These are phyloP conservation scores for Meyerozyma smithsonii DNA, from an alignment of 1,139 yeast genomes.

Conservation along the genomic window DNA sequence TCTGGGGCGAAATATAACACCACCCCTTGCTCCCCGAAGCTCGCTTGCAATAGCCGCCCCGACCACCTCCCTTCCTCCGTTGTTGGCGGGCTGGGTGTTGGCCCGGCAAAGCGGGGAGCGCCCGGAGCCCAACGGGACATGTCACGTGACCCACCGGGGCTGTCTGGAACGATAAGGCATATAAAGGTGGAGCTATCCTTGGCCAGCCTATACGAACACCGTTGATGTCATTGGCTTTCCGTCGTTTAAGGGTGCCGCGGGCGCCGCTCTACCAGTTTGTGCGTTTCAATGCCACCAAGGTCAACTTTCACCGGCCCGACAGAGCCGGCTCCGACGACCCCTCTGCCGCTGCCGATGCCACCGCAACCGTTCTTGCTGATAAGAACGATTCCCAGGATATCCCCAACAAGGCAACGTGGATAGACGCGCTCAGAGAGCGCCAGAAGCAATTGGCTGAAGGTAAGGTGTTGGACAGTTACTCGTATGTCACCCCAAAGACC, in stretches of 20 bases:
- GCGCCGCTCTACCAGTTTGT: neutral
- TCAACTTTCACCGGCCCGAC: constrained; percentile 33
- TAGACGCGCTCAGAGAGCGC: constrained; percentile 74
- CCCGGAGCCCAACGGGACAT: neutral
- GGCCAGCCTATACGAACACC: neutral
- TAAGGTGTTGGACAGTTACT: constrained; percentile 61
- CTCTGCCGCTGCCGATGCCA: constrained; percentile 64
- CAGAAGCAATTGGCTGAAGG: constrained; percentile 68
- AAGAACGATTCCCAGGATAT: constrained; percentile 28
- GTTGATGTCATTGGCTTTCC: neutral
- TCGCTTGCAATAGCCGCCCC: too few species aligned
- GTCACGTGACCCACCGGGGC: neutral
- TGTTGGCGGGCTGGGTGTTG: neutral
- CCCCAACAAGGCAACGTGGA: constrained; percentile 72
- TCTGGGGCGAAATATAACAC: too few species aligned
- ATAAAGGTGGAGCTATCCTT: neutral
- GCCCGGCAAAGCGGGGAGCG: neutral
- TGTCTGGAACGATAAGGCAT: neutral
- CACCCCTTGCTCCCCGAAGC: too few species aligned
- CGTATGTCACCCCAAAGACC: constrained; percentile 69
- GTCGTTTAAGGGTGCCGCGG: neutral
- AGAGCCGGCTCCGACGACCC: constrained; percentile 38
- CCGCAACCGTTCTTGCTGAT: constrained; percentile 60
- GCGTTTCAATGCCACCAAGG: constrained; percentile 4
- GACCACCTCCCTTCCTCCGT: too few species aligned